Base-by-base conservation (phyloP, 2,329 filamentous ascomycete genomes). In the Macrophomina tecta region DNA sequence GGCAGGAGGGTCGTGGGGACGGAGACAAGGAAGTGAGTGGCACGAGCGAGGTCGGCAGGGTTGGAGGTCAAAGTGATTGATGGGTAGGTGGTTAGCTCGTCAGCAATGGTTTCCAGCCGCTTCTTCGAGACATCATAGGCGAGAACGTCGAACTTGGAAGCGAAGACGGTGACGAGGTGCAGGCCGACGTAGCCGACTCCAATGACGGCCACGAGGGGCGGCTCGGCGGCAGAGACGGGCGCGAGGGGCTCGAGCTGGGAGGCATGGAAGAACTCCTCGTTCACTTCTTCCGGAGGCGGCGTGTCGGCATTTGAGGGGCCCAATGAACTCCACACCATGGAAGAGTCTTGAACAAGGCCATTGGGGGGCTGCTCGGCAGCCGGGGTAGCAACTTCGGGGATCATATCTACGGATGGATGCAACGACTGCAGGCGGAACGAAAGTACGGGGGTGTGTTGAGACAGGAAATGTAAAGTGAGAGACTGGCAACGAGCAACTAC, bases 161-260 rank as follows among this genome's bases (percentile, higher is more conserved):
- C 77, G 67, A 85, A 85, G 16, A 74, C 76, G 5, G 75, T 72
- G 51, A 84, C 80, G 9, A 86, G 81, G 68, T 86, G 82, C 63
- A 80, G 78, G 6, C 84, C 84, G 5, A 86, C 83, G 70, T 85
- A 86, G 53, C 84, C 84, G 16, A 85, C 82, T 3, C 84, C 84
- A 30, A 86, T 82, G 42, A 86, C 78, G 60, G 82, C 83, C 3
- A 85, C 80, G 23, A 64, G 48, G 0, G 62, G 48, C 4, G 36
- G 18, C n/a, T 64, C 62, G 2, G 48, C n/a, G 18, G 14, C 1
- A 3, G 62, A 53, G 36, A 64, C 23, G 23, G 62, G 62, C 9
- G 11, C 12, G 7, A 61, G 56, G 1, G 56, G 56, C 11, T 48
- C 56, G 56, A 49, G 42, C 4, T 48, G 28, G 18, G 58, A 38